Evolutionary conservation across 1,139 yeast genomes (phyloP).

Genomic region (Diutina pseudorugosa): DNA sequence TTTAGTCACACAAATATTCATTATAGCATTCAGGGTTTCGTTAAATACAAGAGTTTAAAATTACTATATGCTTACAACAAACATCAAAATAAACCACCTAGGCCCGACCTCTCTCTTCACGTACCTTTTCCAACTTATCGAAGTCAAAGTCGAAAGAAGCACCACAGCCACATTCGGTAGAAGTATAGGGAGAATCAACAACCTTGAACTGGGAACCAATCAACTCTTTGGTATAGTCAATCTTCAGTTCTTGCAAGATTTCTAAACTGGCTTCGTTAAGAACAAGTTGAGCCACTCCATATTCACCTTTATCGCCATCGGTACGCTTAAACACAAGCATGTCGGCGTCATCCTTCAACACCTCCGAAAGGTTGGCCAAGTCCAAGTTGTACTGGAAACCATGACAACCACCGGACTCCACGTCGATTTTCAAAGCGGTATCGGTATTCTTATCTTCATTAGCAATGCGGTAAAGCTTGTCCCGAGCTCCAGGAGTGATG

Average conservation of each 20-base stretch:
- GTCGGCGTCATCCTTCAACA: conserved; percentile 18
- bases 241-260: conserved; percentile 72
- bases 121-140: conserved; percentile 5
- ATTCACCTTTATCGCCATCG: conserved; percentile 15
- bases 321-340: conserved; percentile 52
- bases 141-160: conserved; percentile 85
- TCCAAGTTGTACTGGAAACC: conserved; percentile 86
- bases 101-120: neutral
- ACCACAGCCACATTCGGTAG: conserved; percentile 95
- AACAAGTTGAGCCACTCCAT: conserved; percentile 42
- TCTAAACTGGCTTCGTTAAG: conserved; percentile 75
- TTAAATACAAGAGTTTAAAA: neutral
- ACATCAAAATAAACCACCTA: neutral
- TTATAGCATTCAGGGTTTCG: no score
- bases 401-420: conserved; percentile 2
- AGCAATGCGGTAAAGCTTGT: conserved; percentile 45
- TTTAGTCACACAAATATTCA: no score
- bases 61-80: neutral
- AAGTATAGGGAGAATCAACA: conserved; percentile 79
- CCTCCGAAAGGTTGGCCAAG: conserved; percentile 38
- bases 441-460: conserved; percentile 45
- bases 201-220: conserved; percentile 93
- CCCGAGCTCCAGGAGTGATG: conserved; percentile 28
- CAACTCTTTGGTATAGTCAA: conserved; percentile 84
- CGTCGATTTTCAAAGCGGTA: conserved; percentile 33